Conservation (phyloP, 371 early-diverging fungal genomes). For the Syncephalastrum sp. region DNA sequence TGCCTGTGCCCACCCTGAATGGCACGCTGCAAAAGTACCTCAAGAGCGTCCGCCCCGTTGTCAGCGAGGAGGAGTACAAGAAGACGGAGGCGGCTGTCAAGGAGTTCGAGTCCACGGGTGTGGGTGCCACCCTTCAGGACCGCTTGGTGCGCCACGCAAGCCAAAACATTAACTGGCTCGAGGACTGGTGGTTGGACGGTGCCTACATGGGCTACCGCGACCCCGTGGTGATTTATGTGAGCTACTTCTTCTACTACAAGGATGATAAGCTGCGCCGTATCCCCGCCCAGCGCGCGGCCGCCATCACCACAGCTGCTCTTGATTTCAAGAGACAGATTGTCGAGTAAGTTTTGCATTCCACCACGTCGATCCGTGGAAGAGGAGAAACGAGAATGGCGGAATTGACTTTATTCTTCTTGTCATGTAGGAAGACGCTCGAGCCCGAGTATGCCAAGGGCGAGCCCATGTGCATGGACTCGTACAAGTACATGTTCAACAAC, state of each 20-base stretch:
- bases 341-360: constrained; percentile 31
- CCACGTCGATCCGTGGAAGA: neutral
- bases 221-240: constrained; percentile 89
- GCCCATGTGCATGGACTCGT: constrained; percentile 89
- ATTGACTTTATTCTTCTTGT: neutral
- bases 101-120: constrained; percentile 80
- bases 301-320: constrained; percentile 83
- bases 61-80: constrained; percentile 71
- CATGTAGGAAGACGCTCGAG: constrained; percentile 64
- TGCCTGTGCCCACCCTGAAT: constrained; percentile 87
- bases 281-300: constrained; percentile 85
- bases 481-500: constrained; percentile 96
- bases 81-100: constrained; percentile 68
- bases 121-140: constrained; percentile 80
- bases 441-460: constrained; percentile 82
- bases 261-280: constrained; percentile 76
- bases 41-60: constrained; percentile 72
- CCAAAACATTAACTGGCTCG: constrained; percentile 85
- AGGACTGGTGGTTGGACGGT: constrained; percentile 94
- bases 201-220: constrained; percentile 96
- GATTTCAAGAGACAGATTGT: constrained; percentile 86
- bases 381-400: neutral
- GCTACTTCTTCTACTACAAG: constrained; percentile 83
- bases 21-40: constrained; percentile 84
- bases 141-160: constrained; percentile 72